A percentile compares a stretch with the other conserved stretches of the same genome.
Evolutionary conservation across 2,329 filamentous ascomycete species (phyloP).

Genomic region (Zymoseptoria crescenta): DNA sequence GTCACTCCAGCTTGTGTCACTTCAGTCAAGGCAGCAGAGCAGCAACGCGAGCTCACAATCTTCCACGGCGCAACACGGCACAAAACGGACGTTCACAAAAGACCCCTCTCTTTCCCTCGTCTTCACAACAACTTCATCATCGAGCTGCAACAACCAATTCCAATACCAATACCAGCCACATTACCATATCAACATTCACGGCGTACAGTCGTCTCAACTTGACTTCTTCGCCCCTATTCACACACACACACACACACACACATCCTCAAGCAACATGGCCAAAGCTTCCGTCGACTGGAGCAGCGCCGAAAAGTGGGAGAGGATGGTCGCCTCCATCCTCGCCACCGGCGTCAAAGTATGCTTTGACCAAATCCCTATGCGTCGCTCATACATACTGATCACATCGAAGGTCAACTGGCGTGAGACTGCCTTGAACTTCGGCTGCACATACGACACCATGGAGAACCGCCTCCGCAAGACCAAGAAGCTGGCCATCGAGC

Average conservation of each 20-base stretch:
- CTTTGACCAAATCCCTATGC: neutral
- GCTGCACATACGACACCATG: slow-evolving; percentile 42
- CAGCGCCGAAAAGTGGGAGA: slow-evolving; percentile 29
- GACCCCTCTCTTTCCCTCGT: neutral
- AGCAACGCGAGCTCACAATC: slow-evolving; percentile 2
- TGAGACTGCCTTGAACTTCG: slow-evolving; percentile 39
- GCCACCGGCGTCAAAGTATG: slow-evolving; percentile 31
- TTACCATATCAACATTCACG: neutral
- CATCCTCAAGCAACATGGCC: slow-evolving; percentile 6
- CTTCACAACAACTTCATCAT: neutral
- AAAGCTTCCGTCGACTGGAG: slow-evolving; percentile 30
- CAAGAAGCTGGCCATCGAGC: slow-evolving; percentile 34
- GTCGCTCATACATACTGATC: neutral
- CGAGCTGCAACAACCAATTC: neutral
- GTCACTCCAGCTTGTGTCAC: slow-evolving; percentile 1
- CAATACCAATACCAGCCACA: neutral
- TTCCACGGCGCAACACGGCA: neutral
- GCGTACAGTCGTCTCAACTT: neutral
- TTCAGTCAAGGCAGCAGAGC: slow-evolving; percentile 1
- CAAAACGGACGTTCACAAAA: neutral
- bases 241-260: neutral
- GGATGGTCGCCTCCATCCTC: slow-evolving; percentile 35
- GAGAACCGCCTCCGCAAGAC: slow-evolving; percentile 40
- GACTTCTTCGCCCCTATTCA: neutral
- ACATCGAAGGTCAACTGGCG: neutral